Percentiles rank a stretch among this genome's conserved stretches.
Evolutionary conservation across 164 flowering plant species (phyloP).

Genomic region (Liriodendron chinense): DNA sequence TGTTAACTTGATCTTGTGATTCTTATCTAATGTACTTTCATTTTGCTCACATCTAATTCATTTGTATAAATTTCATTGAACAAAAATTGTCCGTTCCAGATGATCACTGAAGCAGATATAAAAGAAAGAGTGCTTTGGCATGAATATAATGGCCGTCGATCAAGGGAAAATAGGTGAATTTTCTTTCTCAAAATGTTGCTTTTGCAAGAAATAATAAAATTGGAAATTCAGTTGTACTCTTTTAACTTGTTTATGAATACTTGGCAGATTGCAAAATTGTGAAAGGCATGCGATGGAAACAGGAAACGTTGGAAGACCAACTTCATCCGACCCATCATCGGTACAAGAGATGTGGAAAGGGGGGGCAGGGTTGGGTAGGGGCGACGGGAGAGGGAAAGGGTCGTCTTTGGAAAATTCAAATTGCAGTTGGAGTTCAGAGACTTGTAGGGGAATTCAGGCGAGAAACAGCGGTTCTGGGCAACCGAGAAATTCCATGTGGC

Average conservation of each 20-base stretch:
- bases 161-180: not conserved
- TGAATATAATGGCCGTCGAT: slow-evolving; percentile 18
- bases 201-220: not conserved
- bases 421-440: not conserved
- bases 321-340: not conserved
- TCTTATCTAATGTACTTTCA: not conserved
- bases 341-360: not conserved
- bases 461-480: not conserved
- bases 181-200: not conserved
- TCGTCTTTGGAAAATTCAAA: not conserved
- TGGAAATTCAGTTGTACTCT: not conserved
- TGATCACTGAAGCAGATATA: slow-evolving; percentile 21
- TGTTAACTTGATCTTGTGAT: not conserved
- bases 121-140: slow-evolving; percentile 33
- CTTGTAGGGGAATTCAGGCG: not conserved
- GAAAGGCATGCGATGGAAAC: not conserved
- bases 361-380: slow-evolving; percentile 7
- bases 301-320: too few relatives aligned
- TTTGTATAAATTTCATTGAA: not conserved
- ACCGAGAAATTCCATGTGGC: not conserved
- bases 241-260: not conserved
- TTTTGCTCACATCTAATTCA: not conserved
- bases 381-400: slow-evolving; percentile 5
- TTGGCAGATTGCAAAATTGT: not conserved
- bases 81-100: slow-evolving; percentile 15